Evolutionary conservation across 2,329 filamentous ascomycete species (phyloP).

Genomic region (Ambrosiella beaveri): DNA sequence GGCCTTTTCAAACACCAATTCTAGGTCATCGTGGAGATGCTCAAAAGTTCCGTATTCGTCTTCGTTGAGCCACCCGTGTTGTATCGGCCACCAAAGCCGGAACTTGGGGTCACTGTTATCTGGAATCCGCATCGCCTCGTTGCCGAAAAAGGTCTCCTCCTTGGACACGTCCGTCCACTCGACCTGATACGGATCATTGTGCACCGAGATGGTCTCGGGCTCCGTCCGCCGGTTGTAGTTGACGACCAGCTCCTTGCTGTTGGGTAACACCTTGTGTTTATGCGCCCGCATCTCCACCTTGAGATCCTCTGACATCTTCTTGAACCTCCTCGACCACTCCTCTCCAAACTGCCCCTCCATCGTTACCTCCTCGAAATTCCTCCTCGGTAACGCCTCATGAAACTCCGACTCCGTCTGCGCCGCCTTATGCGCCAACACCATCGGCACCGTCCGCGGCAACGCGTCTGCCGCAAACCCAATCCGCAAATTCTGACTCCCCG

Average conservation of each 20-base stretch:
- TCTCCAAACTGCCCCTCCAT: slow-evolving; percentile 74
- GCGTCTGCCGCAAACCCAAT: slow-evolving; percentile 94
- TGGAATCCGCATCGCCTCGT: slow-evolving; percentile 68
- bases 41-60: slow-evolving; percentile 67
- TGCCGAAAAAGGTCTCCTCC: slow-evolving; percentile 54
- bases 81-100: slow-evolving; percentile 83
- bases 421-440: slow-evolving; percentile 72
- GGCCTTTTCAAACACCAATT: slow-evolving; percentile 70
- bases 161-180: slow-evolving; percentile 75
- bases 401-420: slow-evolving; percentile 69
- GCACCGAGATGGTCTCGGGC: slow-evolving; percentile 75
- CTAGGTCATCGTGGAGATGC: slow-evolving; percentile 71
- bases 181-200: slow-evolving; percentile 85
- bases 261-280: slow-evolving; percentile 89
- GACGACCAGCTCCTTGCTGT: slow-evolving; percentile 86
- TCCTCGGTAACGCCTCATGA: slow-evolving; percentile 57
- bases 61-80: slow-evolving; percentile 76
- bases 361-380: slow-evolving; percentile 43
- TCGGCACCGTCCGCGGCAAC: slow-evolving; percentile 81
- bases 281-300: slow-evolving; percentile 83
- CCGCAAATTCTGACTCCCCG: slow-evolving; percentile 85
- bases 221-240: slow-evolving; percentile 81
- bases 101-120: slow-evolving; percentile 81
- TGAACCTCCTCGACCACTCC: slow-evolving; percentile 60
- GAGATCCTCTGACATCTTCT: slow-evolving; percentile 68